Conservation (phyloP, 192 early-diverging fungal species). For the Gryganskiella cystojenkinii region DNA sequence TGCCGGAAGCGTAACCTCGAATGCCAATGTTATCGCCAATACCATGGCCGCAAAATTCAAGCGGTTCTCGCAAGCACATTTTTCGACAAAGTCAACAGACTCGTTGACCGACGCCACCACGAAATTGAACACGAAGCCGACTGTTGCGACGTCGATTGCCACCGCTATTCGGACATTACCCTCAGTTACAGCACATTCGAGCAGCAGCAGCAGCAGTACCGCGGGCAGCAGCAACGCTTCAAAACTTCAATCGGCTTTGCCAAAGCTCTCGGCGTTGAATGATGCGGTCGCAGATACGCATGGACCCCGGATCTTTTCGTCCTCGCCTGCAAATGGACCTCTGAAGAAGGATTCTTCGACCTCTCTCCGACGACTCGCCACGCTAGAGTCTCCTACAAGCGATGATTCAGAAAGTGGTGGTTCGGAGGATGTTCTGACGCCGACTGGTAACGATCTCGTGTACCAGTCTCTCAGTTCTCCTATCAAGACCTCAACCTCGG, state of each 20-base stretch:
- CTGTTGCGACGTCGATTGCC: constrained; percentile 36
- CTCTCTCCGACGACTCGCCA: constrained; percentile 25
- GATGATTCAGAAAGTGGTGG: constrained; percentile 17
- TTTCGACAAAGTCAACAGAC: constrained; percentile 25
- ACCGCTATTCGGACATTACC: constrained; percentile 42
- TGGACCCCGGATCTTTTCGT: constrained; percentile 16
- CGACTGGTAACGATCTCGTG: constrained; percentile 22
- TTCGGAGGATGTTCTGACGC: constrained; percentile 7
- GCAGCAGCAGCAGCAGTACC: neutral
- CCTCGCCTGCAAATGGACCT: constrained; percentile 29
- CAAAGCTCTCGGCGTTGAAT: constrained; percentile 30
- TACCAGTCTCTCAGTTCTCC: constrained; percentile 17
- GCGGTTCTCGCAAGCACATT: constrained; percentile 48
- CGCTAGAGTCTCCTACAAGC: constrained; percentile 23
- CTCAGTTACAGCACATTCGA: constrained; percentile 15
- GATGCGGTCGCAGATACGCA: constrained; percentile 6
- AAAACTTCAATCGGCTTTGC: constrained; percentile 16
- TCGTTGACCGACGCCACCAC: constrained; percentile 10
- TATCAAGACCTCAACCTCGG: neutral
- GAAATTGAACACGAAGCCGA: constrained; percentile 44
- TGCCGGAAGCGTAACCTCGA: constrained; percentile 4
- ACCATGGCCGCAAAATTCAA: constrained; percentile 47
- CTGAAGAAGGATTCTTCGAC: constrained; percentile 32
- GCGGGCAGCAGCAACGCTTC: neutral
- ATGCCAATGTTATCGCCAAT: constrained; percentile 12